Percentiles rank a stretch among this genome's conserved stretches.
phyloP scores from a whole-genome alignment of 2,329 filamentous ascomycete species.

The Canariomyces notabilis region DNA sequence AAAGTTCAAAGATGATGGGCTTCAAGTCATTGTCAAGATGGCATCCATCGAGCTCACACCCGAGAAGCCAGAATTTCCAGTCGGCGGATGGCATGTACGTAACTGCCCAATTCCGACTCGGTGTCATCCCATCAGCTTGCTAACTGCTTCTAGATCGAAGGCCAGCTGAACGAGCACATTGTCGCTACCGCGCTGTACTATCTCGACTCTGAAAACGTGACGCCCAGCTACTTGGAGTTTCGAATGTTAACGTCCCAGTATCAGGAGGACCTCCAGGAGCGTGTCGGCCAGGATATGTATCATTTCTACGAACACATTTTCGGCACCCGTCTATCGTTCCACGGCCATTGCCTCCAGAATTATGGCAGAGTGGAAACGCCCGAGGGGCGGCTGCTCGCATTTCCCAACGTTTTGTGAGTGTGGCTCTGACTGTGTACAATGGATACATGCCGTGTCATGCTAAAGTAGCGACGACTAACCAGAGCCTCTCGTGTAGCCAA shows the following conservation, averaged over 20 bases:
- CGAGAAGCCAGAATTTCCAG: conserved; percentile 45
- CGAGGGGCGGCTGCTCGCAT: conserved; percentile 41
- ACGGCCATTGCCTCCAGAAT: conserved; percentile 32
- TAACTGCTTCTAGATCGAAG: conserved; percentile 35
- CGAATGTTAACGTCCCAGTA: conserved; percentile 29
- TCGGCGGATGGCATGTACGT: conserved; percentile 44
- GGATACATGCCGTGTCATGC: background rate
- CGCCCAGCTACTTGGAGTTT: conserved; percentile 40
- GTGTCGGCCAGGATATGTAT: conserved; percentile 15
- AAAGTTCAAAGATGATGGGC: conserved; percentile 32
- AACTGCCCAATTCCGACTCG: background rate
- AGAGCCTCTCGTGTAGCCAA: conserved; percentile 31
- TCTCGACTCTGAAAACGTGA: conserved; percentile 48
- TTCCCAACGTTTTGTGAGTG: conserved; percentile 32
- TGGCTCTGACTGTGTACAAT: background rate
- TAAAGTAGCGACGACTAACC: background rate
- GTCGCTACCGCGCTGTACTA: conserved; percentile 52
- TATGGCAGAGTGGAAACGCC: conserved; percentile 38
- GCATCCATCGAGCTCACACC: conserved; percentile 54
- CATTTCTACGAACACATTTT: conserved; percentile 18
- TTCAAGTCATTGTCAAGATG: conserved; percentile 62
- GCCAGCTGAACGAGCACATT: conserved; percentile 50
- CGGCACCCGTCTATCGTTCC: conserved; percentile 14
- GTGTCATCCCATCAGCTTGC: background rate
- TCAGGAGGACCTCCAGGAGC: conserved; percentile 2